Evolutionary conservation across 768 basidiomycete genomes (phyloP), one percentile per base, ranked within the genome.

Genomic region (Lactarius indigo): DNA sequence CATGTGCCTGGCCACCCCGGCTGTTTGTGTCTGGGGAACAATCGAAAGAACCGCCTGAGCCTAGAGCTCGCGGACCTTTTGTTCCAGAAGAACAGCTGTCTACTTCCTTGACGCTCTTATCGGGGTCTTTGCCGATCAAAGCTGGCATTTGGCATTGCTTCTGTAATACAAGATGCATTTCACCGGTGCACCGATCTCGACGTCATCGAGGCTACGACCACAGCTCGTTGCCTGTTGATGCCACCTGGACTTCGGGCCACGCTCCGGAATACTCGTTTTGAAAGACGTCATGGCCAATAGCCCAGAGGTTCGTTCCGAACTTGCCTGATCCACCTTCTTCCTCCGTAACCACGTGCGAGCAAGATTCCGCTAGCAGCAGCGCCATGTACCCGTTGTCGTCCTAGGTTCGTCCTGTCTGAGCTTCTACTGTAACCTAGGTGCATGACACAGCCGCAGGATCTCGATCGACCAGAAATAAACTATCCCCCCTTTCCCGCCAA

Each of bases 281-380:
- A 54, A 54, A 59, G 59, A 65, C 59, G 59, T 61, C 64, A 61
- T 37, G 18, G n/a, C 64, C 44, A n/a, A 3, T 54, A n/a, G 12
- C 37, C 42, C 42, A 61, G 33, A 47, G 26, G 3, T 31, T 20
- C 44, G 33, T 56, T 56, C 59, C 58, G 42, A 42, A 44, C 54
- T 57, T 61, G 23, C 55, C 65, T 65, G 59, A 65, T 65, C 64
- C 64, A 65, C 64, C 20, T 52, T 7, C 31, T 18, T 47, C 59
- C 28, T 50, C 59, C 59, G 52, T 28, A 30, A 39, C 65, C 59
- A 65, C 52, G 52, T 28, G 64, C 20, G 30, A 57, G 33, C 41
- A 61, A 47, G 30, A 26, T 56, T 28, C 47, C 30, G 13, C 47
- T 41, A 17, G 18, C 3, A 26, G 39, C 41, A 8, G 50, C 52